phyloP scores from a whole-genome alignment of 306 rosid species.

The Cicer judaicum region DNA sequence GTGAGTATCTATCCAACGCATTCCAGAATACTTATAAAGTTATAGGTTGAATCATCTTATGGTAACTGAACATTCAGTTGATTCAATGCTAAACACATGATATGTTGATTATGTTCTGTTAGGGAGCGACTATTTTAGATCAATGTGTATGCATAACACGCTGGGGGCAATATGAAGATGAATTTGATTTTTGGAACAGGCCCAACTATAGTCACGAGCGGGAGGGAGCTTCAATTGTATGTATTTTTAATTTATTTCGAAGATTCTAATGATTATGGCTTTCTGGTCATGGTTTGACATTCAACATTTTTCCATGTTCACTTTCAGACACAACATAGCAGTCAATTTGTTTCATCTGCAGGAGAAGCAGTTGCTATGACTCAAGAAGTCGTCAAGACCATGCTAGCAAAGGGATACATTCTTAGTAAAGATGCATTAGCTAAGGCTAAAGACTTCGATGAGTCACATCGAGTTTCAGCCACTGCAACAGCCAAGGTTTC shows the following conservation, averaged over 20 bases:
- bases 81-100: constrained; percentile 5
- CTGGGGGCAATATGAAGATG: constrained; percentile 84
- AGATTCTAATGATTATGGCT: constrained; percentile 5
- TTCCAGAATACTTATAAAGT: not conserved
- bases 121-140: constrained; percentile 95
- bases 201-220: constrained; percentile 53
- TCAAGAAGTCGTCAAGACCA: constrained; percentile 81
- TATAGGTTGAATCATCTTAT: constrained; percentile 2
- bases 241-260: constrained; percentile 21
- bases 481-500: constrained; percentile 75
- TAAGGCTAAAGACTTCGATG: constrained; percentile 75
- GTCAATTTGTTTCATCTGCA: constrained; percentile 65
- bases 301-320: constrained; percentile 1
- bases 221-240: constrained; percentile 62
- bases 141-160: constrained; percentile 89
- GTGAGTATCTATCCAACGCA: constrained; percentile 56
- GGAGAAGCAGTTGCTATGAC: constrained; percentile 79
- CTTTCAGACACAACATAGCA: constrained; percentile 52
- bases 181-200: constrained; percentile 73
- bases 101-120: constrained; percentile 30
- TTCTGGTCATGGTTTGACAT: not conserved
- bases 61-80: constrained; percentile 22
- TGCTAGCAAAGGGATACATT: constrained; percentile 82
- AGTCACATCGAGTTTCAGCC: constrained; percentile 75
- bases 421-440: constrained; percentile 78